Percentiles rank a stretch among this genome's conserved stretches.
phyloP scores from a whole-genome alignment of 768 basidiomycete genomes.

The Serendipita sp. region DNA sequence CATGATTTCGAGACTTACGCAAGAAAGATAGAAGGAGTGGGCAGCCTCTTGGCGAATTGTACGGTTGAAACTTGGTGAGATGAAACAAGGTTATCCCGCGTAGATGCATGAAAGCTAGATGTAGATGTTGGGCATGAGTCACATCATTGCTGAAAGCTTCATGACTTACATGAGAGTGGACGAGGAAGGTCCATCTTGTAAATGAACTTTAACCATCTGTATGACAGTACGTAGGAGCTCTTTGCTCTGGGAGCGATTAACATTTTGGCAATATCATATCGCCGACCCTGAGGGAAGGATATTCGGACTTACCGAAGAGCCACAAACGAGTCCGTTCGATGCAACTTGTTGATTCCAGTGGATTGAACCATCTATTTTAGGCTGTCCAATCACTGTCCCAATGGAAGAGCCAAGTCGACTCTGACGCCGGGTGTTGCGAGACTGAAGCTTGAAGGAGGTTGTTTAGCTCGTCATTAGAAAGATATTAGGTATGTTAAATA shows the following conservation, averaged over 20 bases:
- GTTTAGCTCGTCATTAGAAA: neutral
- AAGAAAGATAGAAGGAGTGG: neutral
- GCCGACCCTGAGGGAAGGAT: neutral
- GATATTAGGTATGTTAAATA: too few species aligned
- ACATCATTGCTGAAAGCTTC: neutral
- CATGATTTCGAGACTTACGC: neutral
- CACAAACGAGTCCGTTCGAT: neutral
- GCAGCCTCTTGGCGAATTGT: neutral
- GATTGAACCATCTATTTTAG: neutral
- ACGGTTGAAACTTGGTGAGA: neutral
- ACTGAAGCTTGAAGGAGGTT: neutral
- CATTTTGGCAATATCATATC: neutral
- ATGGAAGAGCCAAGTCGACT: neutral
- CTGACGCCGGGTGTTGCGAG: neutral
- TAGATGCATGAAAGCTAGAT: conserved; percentile 3
- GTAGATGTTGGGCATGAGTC: neutral
- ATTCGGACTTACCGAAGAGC: neutral
- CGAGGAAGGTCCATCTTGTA: neutral
- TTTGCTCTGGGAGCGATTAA: neutral
- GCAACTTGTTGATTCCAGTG: neutral
- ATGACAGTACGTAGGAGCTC: neutral
- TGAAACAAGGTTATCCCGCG: neutral
- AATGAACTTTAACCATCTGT: neutral
- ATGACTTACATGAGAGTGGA: neutral
- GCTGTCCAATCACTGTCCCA: neutral